Percentiles rank a stretch among this genome's conserved stretches.
These are phyloP conservation scores for Collybia nuda DNA, from an alignment of 768 basidiomycete species.

Conservation along the genomic window DNA sequence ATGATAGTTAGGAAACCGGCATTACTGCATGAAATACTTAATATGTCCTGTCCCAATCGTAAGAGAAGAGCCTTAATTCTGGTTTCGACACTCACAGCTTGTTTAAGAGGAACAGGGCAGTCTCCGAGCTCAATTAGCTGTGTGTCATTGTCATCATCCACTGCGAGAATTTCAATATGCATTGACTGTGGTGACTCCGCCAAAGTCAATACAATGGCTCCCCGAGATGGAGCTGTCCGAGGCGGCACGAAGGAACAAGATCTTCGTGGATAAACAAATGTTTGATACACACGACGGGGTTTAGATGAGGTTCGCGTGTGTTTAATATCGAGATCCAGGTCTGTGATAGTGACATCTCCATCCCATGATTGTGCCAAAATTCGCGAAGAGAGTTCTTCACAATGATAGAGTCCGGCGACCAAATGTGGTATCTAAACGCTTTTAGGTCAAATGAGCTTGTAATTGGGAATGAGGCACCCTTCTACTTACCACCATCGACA, in stretches of 20 bases:
- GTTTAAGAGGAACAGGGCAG: constrained; percentile 25
- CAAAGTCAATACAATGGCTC: constrained; percentile 23
- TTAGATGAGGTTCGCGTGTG: constrained; percentile 16
- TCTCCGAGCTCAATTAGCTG: constrained; percentile 27
- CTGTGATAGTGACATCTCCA: constrained; percentile 29
- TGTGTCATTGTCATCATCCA: constrained; percentile 25
- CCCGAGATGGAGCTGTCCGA: constrained; percentile 15
- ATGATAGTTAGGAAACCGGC: constrained; percentile 51
- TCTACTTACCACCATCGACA: constrained; percentile 41
- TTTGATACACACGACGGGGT: constrained; percentile 14
- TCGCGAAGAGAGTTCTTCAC: constrained; percentile 18
- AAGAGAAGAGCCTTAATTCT: constrained; percentile 3
- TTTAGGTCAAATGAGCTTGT: constrained; percentile 14
- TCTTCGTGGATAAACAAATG: constrained; percentile 26
- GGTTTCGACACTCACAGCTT: constrained; percentile 23
- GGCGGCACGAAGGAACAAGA: constrained; percentile 28
- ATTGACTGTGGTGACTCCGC: constrained; percentile 21
- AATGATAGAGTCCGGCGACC: constrained; percentile 28
- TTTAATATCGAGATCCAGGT: constrained; percentile 23
- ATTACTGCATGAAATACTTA: constrained; percentile 39
- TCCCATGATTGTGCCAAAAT: constrained; percentile 28
- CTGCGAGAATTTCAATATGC: constrained; percentile 26
- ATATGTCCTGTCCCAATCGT: constrained; percentile 28
- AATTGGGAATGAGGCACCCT: not conserved
- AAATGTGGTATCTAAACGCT: constrained; percentile 40